Evolutionary conservation across 805 yeast genomes (phyloP), one percentile per base, ranked within the genome.

Genomic region (Yarrowia porcina): DNA sequence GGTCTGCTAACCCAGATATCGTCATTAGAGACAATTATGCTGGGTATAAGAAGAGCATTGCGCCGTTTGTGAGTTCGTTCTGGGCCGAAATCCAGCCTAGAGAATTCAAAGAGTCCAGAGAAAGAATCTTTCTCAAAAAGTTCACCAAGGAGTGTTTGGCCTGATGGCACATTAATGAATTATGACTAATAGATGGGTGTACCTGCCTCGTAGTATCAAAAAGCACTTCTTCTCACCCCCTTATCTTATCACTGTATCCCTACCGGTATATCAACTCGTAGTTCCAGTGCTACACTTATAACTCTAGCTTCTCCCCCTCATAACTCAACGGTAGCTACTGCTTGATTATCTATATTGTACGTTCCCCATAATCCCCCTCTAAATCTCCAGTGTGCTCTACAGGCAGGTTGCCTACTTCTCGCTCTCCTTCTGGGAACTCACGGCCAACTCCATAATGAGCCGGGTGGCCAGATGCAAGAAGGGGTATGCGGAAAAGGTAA

Each of bases 361-460:
- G 18, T 21, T 52, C 8, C 32, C 36, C 25, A 25, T 52, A 30
- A 11, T 33, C 33, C 23, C 33, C 25, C 38, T 41, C 45, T 23
- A 23, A 21, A 23, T 23, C 28, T 23, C 47, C 2, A 38, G 15
- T 44, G 18, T n/a, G 25, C 30, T 45, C 25, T 28, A 11, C 27
- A 23, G 9, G 28, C 10, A 4, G 11, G 13, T 17, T 10, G 20
- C 15, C 20, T 33, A 50, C 41, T 50, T 52, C 44, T 52, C 59
- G 25, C 59, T 52, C 18, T 52, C 59, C 61, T 32, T 80, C 68
- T 90, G 97, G 70, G 93, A 85, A 72, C 93, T 94, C 17, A 94
- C 98, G 0, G 99, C 99, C 67, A 93, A 80, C 74, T 93, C 98
- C 97, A 93, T 91, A 66, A 93, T 93, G 67, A 93, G 80, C 70